Evolutionary conservation across 768 basidiomycete species (phyloP).

Genomic region (Panaeolus cyanescens): DNA sequence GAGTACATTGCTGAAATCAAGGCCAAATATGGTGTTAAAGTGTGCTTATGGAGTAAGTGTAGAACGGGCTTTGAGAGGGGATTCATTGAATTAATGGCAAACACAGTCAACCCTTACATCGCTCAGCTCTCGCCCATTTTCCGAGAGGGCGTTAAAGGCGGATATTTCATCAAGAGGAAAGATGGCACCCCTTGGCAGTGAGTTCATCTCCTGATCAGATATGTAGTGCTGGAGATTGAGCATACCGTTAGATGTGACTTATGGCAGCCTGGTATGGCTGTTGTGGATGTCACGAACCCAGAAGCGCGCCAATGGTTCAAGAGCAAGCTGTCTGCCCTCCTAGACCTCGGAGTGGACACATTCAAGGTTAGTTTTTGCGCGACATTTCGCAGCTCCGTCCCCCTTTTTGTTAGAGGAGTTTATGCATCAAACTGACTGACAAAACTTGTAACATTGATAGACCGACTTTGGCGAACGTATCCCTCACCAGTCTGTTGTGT

Average conservation of each 20-base stretch:
- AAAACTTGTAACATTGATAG: conserved; percentile 26
- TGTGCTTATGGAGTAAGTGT: conserved; percentile 69
- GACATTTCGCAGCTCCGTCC: background rate
- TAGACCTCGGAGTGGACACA: conserved; percentile 57
- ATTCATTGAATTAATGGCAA: background rate
- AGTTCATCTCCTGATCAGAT: conserved; percentile 22
- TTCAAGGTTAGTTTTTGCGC: conserved; percentile 49
- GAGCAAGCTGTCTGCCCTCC: conserved; percentile 46
- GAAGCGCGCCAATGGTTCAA: conserved; percentile 57
- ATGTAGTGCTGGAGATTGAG: conserved; percentile 4
- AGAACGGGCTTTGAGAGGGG: background rate
- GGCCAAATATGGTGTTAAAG: conserved; percentile 63
- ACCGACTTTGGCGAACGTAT: conserved; percentile 82
- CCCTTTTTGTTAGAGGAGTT: background rate
- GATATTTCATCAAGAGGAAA: conserved; percentile 68
- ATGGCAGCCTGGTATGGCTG: conserved; percentile 45
- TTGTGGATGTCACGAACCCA: conserved; percentile 64
- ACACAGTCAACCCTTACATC: conserved; percentile 71
- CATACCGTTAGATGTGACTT: conserved; percentile 23
- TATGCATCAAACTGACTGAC: background rate
- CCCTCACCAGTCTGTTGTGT: conserved; percentile 63
- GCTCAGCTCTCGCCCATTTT: conserved; percentile 71
- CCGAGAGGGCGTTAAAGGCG: conserved; percentile 65
- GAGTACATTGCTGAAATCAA: conserved; percentile 64
- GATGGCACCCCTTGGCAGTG: conserved; percentile 72